A percentile compares a stretch with the other conserved stretches of the same genome.
phyloP scores from a whole-genome alignment of 495 filamentous ascomycete species.

The Chaetomium tenue region DNA sequence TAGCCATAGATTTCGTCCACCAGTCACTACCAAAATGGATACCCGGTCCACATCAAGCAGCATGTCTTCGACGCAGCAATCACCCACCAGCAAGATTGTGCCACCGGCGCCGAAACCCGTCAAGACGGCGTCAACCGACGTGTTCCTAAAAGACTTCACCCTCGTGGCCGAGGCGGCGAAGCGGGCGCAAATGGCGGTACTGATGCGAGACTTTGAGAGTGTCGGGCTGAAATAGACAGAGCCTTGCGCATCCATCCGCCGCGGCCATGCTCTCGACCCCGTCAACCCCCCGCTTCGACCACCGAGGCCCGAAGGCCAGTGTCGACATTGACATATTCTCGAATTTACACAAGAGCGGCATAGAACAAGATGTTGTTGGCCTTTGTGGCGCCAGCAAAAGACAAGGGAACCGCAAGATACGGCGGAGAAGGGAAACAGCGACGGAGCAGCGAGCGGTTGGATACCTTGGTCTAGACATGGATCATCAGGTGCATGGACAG shows the following conservation, averaged over 20 bases:
- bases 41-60: slow-evolving; percentile 34
- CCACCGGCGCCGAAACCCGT: slow-evolving; percentile 36
- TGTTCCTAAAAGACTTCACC: slow-evolving; percentile 74
- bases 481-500: neutral
- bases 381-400: too few relatives aligned
- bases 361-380: too few relatives aligned
- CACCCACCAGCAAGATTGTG: slow-evolving; percentile 28
- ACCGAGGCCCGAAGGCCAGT: neutral
- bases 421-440: neutral
- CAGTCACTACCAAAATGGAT: slow-evolving; percentile 36
- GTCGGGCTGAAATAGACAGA: slow-evolving; percentile 51
- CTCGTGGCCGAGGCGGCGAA: slow-evolving; percentile 94
- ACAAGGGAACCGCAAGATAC: neutral
- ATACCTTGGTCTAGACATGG: slow-evolving; percentile 1
- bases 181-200: slow-evolving; percentile 79
- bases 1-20: neutral
- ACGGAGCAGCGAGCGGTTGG: neutral
- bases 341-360: too few relatives aligned
- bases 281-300: neutral
- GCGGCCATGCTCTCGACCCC: neutral
- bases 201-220: slow-evolving; percentile 80
- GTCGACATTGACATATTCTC: too few relatives aligned
- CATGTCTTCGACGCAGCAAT: slow-evolving; percentile 31
- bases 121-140: slow-evolving; percentile 51
- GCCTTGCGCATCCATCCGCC: neutral